phyloP scores from a whole-genome alignment of 805 yeast species.

The Lipomyces mesembrius region DNA sequence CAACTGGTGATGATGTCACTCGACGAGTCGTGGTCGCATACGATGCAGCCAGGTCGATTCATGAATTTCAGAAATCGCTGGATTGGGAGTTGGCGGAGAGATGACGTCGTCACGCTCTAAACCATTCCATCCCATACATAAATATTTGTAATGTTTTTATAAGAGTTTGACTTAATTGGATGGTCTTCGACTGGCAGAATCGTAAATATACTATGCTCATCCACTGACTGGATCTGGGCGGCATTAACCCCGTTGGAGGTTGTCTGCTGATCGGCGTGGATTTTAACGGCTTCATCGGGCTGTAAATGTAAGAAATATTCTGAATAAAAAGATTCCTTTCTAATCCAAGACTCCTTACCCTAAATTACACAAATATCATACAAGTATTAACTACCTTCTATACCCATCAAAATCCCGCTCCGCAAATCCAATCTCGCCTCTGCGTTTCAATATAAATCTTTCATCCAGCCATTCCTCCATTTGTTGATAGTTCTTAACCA shows the following conservation, averaged over 20 bases:
- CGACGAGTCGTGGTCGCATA: background rate
- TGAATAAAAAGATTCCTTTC: background rate
- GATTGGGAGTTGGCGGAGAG: background rate
- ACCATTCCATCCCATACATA: background rate
- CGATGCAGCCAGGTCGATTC: background rate
- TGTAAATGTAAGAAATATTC: background rate
- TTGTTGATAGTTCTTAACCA: constrained; percentile 59
- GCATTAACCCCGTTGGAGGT: background rate
- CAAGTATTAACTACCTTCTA: constrained; percentile 5
- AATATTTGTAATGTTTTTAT: background rate
- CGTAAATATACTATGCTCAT: no score
- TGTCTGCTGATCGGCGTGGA: background rate
- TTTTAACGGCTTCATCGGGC: background rate
- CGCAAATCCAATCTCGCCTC: constrained; percentile 74
- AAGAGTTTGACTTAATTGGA: background rate
- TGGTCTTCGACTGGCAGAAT: background rate
- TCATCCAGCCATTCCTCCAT: constrained; percentile 83
- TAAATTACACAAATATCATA: background rate
- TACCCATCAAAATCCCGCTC: constrained; percentile 37
- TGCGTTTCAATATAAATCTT: constrained; percentile 66
- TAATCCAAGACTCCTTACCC: background rate
- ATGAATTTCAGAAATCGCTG: background rate
- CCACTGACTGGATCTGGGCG: background rate
- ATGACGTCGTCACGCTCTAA: background rate
- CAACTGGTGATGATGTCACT: background rate